Percentiles rank a stretch among this genome's conserved stretches.
Evolutionary conservation across 352 stramenopile genomes (phyloP).

Genomic region (Phytophthora ohioensis): DNA sequence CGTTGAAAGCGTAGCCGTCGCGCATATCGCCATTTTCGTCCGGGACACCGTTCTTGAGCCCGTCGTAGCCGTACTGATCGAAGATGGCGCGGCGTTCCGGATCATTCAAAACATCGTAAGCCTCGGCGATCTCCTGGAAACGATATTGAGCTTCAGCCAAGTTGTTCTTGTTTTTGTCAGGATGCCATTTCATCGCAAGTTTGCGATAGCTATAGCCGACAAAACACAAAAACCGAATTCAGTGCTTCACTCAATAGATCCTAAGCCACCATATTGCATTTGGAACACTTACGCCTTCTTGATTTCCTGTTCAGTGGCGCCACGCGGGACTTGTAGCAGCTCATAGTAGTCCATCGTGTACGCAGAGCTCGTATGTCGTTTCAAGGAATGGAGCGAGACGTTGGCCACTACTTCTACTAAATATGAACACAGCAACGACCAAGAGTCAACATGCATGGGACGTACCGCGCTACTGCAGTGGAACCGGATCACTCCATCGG

Average conservation of each 20-base stretch:
- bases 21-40: conserved; percentile 81
- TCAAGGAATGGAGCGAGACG: conserved; percentile 29
- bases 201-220: conserved; percentile 85
- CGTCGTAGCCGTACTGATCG: conserved; percentile 95
- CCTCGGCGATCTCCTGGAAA: conserved; percentile 96
- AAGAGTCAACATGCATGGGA: conserved; percentile 4
- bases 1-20: conserved; percentile 91
- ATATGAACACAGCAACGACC: conserved; percentile 19
- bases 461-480: conserved; percentile 7
- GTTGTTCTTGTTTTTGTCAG: conserved; percentile 95
- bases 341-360: conserved; percentile 92
- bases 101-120: conserved; percentile 95
- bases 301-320: conserved; percentile 88
- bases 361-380: conserved; percentile 28
- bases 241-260: conserved; percentile 2
- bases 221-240: conserved; percentile 1
- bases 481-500: neutral
- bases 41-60: conserved; percentile 90
- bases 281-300: conserved; percentile 85
- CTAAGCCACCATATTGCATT: neutral
- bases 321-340: conserved; percentile 86
- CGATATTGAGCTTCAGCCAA: conserved; percentile 87
- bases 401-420: conserved; percentile 21
- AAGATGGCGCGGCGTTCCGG: conserved; percentile 92
- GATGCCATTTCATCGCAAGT: conserved; percentile 95